Evolutionary conservation across 805 yeast species (phyloP), one percentile per base, ranked within the genome.

Genomic region (Hanseniaspora guilliermondii): DNA sequence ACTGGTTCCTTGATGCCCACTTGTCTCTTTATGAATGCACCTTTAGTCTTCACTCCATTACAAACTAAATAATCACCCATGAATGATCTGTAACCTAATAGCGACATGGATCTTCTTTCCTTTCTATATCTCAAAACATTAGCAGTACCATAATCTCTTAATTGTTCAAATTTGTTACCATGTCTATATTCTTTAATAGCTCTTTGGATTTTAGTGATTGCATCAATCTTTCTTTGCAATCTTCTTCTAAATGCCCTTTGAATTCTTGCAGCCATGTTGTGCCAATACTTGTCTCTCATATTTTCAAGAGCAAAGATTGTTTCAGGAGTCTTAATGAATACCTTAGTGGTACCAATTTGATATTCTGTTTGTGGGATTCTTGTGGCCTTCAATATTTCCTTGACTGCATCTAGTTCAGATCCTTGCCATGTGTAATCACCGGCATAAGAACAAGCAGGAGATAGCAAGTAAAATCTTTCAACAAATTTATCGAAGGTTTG

Each of bases 271-370:
- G 98, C 98, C 95, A 93, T 93, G 61, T 86, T 87, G 64, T 87
- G 91, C 97, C 98, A 93, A 66, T 88, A 93, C 71, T 82, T 85
- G 63, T 93, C 99, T 68, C 97, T 79, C 91, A 91, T 81, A 62
- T 87, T 91, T 70, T 93, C 99, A 56, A 93, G 72, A 0, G 96
- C 96, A 67, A 93, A 93, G 62, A 93, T 73, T 0, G 97, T 91
- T 67, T 93, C 98, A 9, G 98, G 98, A 12, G 95, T 87, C 65
- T 93, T 93, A 69, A 93, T 89, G 67, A 93, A 93, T 6, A 93
- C 89, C 68, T 88, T 89, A 9, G 94, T 78, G 2, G 82, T 83
- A 66, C 98, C 98, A 70, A 91, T 71, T 69, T 93, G 98, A 70
- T 77, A 93, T 66, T 93, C 97, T 4, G 80, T 64, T 1, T 70